Base-by-base conservation (phyloP, 176 grass and related monocot genomes). In the Rhynchospora pubera region DNA sequence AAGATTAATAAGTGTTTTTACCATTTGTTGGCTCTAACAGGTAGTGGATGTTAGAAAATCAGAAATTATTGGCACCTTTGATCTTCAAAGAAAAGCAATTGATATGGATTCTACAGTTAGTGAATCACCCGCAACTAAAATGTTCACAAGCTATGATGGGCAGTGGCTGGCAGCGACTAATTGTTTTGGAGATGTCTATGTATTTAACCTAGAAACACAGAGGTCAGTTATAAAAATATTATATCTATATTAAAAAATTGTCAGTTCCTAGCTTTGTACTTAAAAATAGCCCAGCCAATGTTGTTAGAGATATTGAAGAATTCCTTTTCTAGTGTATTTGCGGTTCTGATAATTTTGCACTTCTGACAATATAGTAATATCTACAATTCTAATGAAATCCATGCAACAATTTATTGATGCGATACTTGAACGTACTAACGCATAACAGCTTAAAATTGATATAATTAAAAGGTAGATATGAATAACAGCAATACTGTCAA, bases 171-270 rank as follows among this genome's bases (percentile, higher is more conserved):
- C 91, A 70, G 87, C 91, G n/a, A 81, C 87, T 62, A 96, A 87
- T 87, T 95, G 89, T 77, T 91, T 89, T 80, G 97, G 93, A 19
- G 97, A 99, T 86, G 90, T 99, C 53, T 99, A 93, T 81, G 65
- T 99, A 83, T 95, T 95, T 79, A 99, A 93, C 24, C 87, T 99
- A 66, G 97, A 99, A 84, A 87, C 91, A 28, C 79, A 91, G 50
- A 99, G 93, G 97, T 99, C 83, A 67, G 82, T 53, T 81, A 42
- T 44, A 32, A 1, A 76, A 56, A 50, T 32, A 32, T 4, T 15
- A 32, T 77, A 82, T 76, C 26, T 59, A 48, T 71, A 60, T 81
- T 62, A 63, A 70, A n/a, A 51, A 18, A 77, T 32, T 53, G 24
- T 68, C 6, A 51, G 48, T 51, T 5, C 48, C 48, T 51, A 51